phyloP scores from a whole-genome alignment of 129 eudicot species.

The Pulicaria dysenterica region DNA sequence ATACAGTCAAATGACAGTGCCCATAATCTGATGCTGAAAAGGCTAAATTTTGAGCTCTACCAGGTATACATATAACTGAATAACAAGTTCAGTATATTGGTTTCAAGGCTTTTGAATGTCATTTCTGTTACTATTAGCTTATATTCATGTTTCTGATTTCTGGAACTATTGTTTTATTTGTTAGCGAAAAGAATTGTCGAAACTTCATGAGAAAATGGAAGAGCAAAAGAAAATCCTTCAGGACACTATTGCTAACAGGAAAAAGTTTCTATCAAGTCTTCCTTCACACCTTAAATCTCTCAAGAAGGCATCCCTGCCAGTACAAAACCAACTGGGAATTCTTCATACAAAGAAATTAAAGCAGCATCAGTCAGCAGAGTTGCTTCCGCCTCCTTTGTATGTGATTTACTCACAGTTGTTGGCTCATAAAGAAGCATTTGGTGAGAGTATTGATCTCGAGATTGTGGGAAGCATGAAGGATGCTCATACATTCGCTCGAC shows the following conservation, averaged over 20 bases:
- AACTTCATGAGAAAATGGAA: conserved; percentile 71
- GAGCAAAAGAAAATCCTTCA: conserved; percentile 72
- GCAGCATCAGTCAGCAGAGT: conserved; percentile 83
- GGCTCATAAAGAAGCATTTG: conserved; percentile 98
- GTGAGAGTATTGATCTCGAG: conserved; percentile 89
- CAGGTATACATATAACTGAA: conserved; percentile 58
- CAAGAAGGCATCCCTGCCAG: conserved; percentile 94
- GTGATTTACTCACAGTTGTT: conserved; percentile 79
- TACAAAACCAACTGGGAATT: conserved; percentile 85
- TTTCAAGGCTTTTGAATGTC: background rate
- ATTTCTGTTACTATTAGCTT: background rate
- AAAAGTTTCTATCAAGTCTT: conserved; percentile 94
- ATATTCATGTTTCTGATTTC: background rate
- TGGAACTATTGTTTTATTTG: conserved; percentile 5
- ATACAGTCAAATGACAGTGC: conserved; percentile 60
- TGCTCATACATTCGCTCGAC: conserved; percentile 83
- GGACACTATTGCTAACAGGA: conserved; percentile 83
- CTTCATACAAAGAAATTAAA: conserved; percentile 83
- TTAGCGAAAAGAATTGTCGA: conserved; percentile 89
- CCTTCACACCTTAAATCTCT: conserved; percentile 97
- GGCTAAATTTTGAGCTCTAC: conserved; percentile 89
- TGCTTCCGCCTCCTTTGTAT: conserved; percentile 96
- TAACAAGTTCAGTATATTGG: background rate
- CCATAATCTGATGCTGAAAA: conserved; percentile 85
- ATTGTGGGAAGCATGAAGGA: conserved; percentile 87